Conservation (phyloP, 345 rosid species). For the Acer saccharum region DNA sequence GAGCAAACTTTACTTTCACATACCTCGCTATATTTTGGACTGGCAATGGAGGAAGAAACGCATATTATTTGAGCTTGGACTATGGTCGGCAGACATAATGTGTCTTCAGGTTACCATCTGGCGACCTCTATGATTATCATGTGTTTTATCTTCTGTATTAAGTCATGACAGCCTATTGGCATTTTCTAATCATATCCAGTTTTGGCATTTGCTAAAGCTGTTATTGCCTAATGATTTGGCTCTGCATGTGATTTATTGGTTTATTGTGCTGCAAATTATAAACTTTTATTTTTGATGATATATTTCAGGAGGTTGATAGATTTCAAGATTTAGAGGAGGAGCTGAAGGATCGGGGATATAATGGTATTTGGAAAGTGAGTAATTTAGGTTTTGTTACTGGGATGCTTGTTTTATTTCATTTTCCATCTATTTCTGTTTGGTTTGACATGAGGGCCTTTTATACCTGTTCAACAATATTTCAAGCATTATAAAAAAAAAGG, state of each 20-base stretch:
- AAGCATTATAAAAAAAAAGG: background rate
- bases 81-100: slow-evolving; percentile 95
- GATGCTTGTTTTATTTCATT: no score
- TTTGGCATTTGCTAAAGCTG: background rate
- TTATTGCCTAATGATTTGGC: background rate
- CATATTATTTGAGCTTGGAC: slow-evolving; percentile 76
- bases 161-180: background rate
- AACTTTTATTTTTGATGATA: slow-evolving; percentile 4
- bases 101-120: slow-evolving; percentile 77
- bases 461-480: background rate
- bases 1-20: slow-evolving; percentile 77
- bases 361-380: slow-evolving; percentile 85
- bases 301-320: slow-evolving; percentile 85
- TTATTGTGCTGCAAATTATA: background rate
- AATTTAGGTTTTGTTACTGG: background rate
- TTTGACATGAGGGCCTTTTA: background rate
- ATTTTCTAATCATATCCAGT: background rate
- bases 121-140: background rate
- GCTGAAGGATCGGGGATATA: slow-evolving; percentile 66
- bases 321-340: slow-evolving; percentile 78
- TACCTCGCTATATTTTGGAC: slow-evolving; percentile 69
- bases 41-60: slow-evolving; percentile 85
- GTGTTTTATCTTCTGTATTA: background rate
- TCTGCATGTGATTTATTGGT: background rate
- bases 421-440: background rate